Evolutionary conservation across 257 asterid genomes (phyloP), one percentile per base, ranked within the genome.

Genomic region (Coffea eugenioides): DNA sequence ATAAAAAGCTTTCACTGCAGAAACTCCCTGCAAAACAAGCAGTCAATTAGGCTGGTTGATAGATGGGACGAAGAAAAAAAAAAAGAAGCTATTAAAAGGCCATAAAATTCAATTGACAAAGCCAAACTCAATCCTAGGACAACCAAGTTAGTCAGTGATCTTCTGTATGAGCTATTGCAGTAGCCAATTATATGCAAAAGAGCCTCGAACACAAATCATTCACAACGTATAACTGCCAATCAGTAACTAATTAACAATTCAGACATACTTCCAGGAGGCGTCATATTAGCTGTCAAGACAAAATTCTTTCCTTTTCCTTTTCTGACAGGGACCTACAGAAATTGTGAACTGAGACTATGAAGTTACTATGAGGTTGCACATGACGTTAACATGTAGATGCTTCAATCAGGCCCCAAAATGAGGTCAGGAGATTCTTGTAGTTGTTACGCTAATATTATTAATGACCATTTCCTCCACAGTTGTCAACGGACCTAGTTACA

Each of bases 1-100:
- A 76, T 90, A 94, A 84, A 94, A 94, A 31, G 98, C 98, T 88
- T 88, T 90, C 16, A 92, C 92, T 14, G 98, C 98, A 67, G 98
- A 94, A 74, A 93, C 96, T 73, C 98, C 98, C 98, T 94, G 89
- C 4, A 54, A 81, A 62, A 61, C 20, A 21, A 74, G 66, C 23
- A 69, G 39, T 41, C 78, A n/a, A 56, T 78, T 23, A 21, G 11
- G 48, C 25, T 78, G 67, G 23, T 72, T 39, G 43, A 39, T 39
- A 4, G 43, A 18, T 34, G 23, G 12, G 18, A 69, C 49, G 15
- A 45, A 13, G 34, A 57, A 36, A 75, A n/a, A 3, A 13, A 5
- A 25, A 15, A 21, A n/a, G 12, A 25, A 72, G 49, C 25, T 54
- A 48, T 18, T 48, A n/a, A 48, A 49, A 31, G 65, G 36, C 76